Evolutionary conservation across 148 eudicot species (phyloP), one percentile per base, ranked within the genome.

Genomic region (Silene conica): DNA sequence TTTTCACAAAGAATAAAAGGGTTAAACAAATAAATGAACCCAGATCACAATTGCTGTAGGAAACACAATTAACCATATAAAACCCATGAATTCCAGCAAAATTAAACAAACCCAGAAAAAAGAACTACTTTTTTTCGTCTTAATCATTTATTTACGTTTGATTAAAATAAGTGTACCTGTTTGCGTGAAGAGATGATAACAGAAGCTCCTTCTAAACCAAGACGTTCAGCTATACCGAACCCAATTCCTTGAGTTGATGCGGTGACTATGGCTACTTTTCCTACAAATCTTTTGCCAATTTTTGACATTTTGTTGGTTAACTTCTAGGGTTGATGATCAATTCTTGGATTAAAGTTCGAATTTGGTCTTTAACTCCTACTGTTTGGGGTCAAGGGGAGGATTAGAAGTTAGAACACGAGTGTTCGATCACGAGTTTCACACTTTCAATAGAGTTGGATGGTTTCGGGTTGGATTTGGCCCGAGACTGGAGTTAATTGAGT

Each of bases 211-310:
- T 95, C 98, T 6, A 87, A 69, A 71, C 96, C 96, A 38, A 95
- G 96, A 1, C 96, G 86, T 77, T 86, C 81, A 54, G 98, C 97
- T 38, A 95, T 92, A 69, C 82, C 82, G 75, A 82, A 90, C n/a
- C 97, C 98, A 69, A 95, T 95, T 34, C 98, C 98, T 79, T 92
- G 97, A 71, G 98, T 95, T 1, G 98, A 95, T 74, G 98, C 98
- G 0, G 96, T 92, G 20, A 92, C 86, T 12, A 95, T 86, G 20
- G 92, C 97, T 11, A 95, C 97, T 69, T 92, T 95, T 20, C 92
- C 93, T 28, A 63, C 69, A 78, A 89, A 89, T 88, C 97, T 85
- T 79, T 81, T 89, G 18, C 85, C 92, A 0, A 80, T 64, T 52
- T 78, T 89, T 68, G 78, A 80, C 87, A 83, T 81, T 1, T 75